Evolutionary conservation across 306 rosid genomes (phyloP).

Genomic region (Astragalus glycyphyllos): DNA sequence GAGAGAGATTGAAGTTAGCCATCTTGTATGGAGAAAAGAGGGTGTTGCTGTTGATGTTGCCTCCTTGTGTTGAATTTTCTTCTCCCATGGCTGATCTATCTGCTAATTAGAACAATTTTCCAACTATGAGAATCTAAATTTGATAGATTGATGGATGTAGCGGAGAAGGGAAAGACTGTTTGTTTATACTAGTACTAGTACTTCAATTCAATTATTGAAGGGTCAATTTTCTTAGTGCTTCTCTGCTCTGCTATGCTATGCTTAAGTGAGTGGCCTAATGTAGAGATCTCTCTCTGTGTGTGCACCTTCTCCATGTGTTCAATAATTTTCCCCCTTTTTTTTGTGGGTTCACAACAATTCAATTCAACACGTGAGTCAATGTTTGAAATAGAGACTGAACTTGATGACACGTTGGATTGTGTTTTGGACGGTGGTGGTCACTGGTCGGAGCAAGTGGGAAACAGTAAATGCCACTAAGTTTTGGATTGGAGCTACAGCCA

Average conservation of each 20-base stretch:
- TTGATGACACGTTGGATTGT: background rate
- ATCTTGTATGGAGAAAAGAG: constrained; percentile 68
- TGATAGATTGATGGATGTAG: background rate
- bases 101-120: background rate
- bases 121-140: background rate
- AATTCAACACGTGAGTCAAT: background rate
- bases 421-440: background rate
- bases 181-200: too few species aligned
- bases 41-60: background rate
- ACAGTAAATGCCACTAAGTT: background rate
- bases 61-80: constrained; percentile 37
- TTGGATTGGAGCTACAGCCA: background rate
- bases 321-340: too few species aligned
- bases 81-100: constrained; percentile 49
- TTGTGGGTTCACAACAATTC: background rate
- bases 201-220: background rate
- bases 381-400: background rate
- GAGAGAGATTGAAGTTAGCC: constrained; percentile 53
- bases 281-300: too few species aligned
- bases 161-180: background rate
- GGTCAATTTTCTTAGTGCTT: background rate
- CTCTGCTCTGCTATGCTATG: background rate
- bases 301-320: background rate
- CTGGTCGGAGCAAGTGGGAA: background rate
- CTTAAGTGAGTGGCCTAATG: too few species aligned